phyloP scores from a whole-genome alignment of 2,329 filamentous ascomycete genomes.

The Ambrosiella xylebori region DNA sequence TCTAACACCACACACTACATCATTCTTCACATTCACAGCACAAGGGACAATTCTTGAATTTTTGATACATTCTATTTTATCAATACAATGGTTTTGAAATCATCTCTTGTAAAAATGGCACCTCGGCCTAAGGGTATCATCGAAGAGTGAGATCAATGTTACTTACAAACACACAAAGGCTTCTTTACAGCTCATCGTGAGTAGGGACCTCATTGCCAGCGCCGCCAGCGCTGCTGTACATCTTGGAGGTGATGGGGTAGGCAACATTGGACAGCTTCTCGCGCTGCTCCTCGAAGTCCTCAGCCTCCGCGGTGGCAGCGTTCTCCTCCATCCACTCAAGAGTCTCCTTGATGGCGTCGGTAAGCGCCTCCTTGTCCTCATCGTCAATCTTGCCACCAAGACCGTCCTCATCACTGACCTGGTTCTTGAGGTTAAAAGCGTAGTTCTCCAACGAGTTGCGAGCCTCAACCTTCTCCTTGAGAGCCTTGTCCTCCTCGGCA shows the following conservation, averaged over 20 bases:
- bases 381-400: constrained; percentile 97
- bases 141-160: neutral
- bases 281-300: constrained; percentile 99
- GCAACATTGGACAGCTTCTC: constrained; percentile 95
- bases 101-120: neutral
- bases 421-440: constrained; percentile 97
- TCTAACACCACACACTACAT: neutral
- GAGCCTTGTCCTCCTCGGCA: constrained; percentile 97
- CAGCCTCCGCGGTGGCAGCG: constrained; percentile 62
- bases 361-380: constrained; percentile 91
- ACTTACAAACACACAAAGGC: neutral
- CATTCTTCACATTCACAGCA: neutral
- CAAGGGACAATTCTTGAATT: neutral
- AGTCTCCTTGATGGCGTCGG: constrained; percentile 93
- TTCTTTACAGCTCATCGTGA: constrained; percentile 64
- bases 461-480: constrained; percentile 88
- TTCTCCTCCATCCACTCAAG: constrained; percentile 97
- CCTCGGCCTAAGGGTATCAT: neutral
- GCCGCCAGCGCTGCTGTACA: constrained; percentile 54
- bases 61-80: neutral
- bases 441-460: constrained; percentile 98
- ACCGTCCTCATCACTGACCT: constrained; percentile 90
- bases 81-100: neutral
- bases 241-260: constrained; percentile 97
- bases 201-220: constrained; percentile 50